Evolutionary conservation across 2,329 filamentous ascomycete species (phyloP).

Genomic region (Didymella glomerata): DNA sequence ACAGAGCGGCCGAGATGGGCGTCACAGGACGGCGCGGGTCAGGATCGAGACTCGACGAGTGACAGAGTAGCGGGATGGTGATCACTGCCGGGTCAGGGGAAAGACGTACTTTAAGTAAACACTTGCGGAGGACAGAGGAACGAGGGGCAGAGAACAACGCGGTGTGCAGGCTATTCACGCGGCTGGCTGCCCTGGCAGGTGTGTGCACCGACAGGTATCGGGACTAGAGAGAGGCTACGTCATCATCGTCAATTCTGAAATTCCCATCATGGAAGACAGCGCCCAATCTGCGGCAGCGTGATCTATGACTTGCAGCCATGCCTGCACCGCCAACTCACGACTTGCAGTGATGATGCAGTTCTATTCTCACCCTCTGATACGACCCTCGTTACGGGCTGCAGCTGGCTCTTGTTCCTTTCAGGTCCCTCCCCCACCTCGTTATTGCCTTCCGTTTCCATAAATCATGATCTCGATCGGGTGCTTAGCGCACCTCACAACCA

Average conservation of each 20-base stretch:
- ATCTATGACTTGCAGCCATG: slow-evolving; percentile 8
- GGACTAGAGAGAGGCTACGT: slow-evolving; percentile 11
- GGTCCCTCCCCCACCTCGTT: slow-evolving; percentile 11
- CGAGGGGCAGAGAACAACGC: slow-evolving; percentile 22
- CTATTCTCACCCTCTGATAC: background rate
- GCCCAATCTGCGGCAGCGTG: slow-evolving; percentile 17
- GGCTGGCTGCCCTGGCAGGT: slow-evolving; percentile 19
- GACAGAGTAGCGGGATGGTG: slow-evolving; percentile 30
- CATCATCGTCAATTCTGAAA: slow-evolving; percentile 18
- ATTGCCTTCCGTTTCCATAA: slow-evolving; percentile 4
- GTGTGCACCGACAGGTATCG: slow-evolving; percentile 17
- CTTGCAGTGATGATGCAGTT: slow-evolving; percentile 13
- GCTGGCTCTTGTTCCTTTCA: background rate
- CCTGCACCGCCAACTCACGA: slow-evolving; percentile 19
- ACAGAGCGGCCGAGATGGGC: slow-evolving; percentile 30
- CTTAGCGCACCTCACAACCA: slow-evolving; percentile 6
- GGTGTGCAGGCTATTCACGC: slow-evolving; percentile 16
- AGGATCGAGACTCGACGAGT: slow-evolving; percentile 30
- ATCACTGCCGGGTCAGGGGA: slow-evolving; percentile 40
- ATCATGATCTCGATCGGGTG: slow-evolving; percentile 10
- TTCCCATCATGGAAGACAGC: slow-evolving; percentile 16
- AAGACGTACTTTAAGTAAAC: slow-evolving; percentile 23
- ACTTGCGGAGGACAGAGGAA: slow-evolving; percentile 24
- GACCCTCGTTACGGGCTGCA: background rate
- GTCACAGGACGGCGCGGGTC: slow-evolving; percentile 27